Percentiles rank a stretch among this genome's conserved stretches.
Conservation (phyloP, 768 basidiomycete species). For the Lyophyllum semitale region DNA sequence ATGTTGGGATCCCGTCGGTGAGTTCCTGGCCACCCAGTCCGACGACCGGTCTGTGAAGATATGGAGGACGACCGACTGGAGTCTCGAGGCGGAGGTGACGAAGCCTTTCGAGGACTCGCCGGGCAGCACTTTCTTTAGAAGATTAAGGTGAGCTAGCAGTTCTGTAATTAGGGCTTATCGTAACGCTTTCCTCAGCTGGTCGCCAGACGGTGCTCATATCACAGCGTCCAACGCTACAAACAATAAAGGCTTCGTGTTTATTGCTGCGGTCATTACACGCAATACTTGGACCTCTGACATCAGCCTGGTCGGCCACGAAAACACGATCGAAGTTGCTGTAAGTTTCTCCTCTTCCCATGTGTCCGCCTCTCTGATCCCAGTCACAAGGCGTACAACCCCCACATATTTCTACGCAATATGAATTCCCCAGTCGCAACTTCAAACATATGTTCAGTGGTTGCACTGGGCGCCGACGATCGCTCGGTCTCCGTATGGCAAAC, state of each 20-base stretch:
- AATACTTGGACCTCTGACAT: constrained; percentile 90
- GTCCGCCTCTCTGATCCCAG: not conserved
- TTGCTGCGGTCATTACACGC: constrained; percentile 92
- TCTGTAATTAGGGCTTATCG: not conserved
- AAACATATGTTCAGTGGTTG: constrained; percentile 90
- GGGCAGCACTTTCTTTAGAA: constrained; percentile 90
- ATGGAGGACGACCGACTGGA: constrained; percentile 95
- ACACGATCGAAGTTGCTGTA: constrained; percentile 94
- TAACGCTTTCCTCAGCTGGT: constrained; percentile 69
- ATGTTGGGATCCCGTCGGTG: constrained; percentile 98
- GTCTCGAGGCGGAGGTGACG: constrained; percentile 76
- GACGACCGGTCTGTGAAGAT: constrained; percentile 97
- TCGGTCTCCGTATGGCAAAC: constrained; percentile 98
- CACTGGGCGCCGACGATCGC: constrained; percentile 91
- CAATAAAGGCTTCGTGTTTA: constrained; percentile 94
- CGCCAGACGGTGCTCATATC: constrained; percentile 97
- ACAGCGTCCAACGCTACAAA: constrained; percentile 98
- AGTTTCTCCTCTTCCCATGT: constrained; percentile 25
- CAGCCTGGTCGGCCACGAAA: constrained; percentile 94
- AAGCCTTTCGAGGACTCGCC: constrained; percentile 95
- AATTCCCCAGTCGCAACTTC: constrained; percentile 66
- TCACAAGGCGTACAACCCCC: constrained; percentile 84
- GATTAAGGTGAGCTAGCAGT: constrained; percentile 64
- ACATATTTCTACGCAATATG: constrained; percentile 85
- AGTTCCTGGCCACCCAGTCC: constrained; percentile 96